Percentiles rank a stretch among this genome's conserved stretches.
These are phyloP conservation scores for Pneumocystis murina DNA, from an alignment of 1,139 yeast genomes.

Conservation along the genomic window DNA sequence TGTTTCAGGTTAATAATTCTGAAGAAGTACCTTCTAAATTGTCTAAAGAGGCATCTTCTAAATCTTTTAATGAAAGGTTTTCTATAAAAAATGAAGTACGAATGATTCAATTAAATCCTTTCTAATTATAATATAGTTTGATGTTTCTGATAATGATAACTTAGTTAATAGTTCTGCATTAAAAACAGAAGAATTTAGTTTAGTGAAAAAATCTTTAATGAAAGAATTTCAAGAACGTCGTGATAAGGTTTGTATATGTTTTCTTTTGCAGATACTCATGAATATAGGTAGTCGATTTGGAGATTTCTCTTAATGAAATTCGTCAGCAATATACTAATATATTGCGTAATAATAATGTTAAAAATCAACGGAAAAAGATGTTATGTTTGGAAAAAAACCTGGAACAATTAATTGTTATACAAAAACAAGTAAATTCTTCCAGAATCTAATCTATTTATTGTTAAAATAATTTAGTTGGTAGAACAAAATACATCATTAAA, in stretches of 20 bases:
- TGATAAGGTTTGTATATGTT: constrained; percentile 17
- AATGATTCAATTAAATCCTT: not conserved
- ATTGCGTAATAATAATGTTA: constrained; percentile 19
- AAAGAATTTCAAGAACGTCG: constrained; percentile 31
- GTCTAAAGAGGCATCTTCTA: not conserved
- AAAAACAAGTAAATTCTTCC: constrained; percentile 20
- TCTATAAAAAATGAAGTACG: not conserved
- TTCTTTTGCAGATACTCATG: not conserved
- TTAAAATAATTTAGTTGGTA: constrained; percentile 19
- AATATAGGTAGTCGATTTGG: constrained; percentile 28
- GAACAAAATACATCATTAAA: constrained; percentile 34
- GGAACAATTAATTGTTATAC: constrained; percentile 31
- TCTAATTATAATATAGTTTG: not conserved
- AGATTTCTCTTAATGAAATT: constrained; percentile 28
- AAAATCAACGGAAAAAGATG: constrained; percentile 26
- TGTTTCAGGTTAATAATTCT: not conserved
- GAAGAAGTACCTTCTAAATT: not conserved
- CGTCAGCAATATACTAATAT: constrained; percentile 25
- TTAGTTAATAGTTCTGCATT: not conserved
- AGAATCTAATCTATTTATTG: not conserved
- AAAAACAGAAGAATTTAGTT: constrained; percentile 19
- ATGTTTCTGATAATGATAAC: not conserved
- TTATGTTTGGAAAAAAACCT: constrained; percentile 33
- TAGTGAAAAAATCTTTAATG: constrained; percentile 27
- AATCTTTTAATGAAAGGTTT: not conserved